phyloP scores from a whole-genome alignment of 2,329 filamentous ascomycete genomes.

The Epichloe typhina region DNA sequence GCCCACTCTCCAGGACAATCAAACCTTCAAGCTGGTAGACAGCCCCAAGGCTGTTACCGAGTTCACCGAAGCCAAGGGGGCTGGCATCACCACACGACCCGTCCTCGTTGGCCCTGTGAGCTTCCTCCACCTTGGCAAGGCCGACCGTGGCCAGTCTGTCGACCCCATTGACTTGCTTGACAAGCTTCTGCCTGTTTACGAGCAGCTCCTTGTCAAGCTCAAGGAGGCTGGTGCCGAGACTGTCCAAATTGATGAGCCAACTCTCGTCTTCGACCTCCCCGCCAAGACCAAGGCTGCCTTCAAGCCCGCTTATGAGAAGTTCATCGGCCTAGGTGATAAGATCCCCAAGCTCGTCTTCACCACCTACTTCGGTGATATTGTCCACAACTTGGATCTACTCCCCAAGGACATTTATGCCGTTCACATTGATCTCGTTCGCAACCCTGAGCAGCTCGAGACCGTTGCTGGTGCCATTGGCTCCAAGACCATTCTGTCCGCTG shows the following conservation, averaged over 20 bases:
- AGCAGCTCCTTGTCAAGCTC: conserved; percentile 81
- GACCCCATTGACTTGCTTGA: conserved; percentile 88
- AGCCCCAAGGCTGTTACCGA: conserved; percentile 89
- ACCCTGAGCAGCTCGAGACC: conserved; percentile 90
- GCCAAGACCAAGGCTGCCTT: conserved; percentile 89
- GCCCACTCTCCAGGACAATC: conserved; percentile 92
- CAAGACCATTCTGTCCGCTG: conserved; percentile 82
- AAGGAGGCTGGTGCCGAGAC: conserved; percentile 93
- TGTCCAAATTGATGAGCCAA: conserved; percentile 96
- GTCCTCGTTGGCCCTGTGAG: conserved; percentile 93
- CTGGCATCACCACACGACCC: conserved; percentile 82
- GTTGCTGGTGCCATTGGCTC: conserved; percentile 72
- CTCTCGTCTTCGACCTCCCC: conserved; percentile 88
- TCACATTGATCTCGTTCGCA: conserved; percentile 92
- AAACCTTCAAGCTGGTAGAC: conserved; percentile 79
- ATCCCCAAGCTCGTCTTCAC: conserved; percentile 82
- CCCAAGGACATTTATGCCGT: conserved; percentile 69
- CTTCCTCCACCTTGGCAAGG: conserved; percentile 95
- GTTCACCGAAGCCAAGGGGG: conserved; percentile 96
- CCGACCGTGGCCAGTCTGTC: conserved; percentile 86
- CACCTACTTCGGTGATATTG: conserved; percentile 98
- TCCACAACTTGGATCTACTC: conserved; percentile 93
- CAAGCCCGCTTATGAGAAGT: conserved; percentile 93
- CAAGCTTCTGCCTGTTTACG: conserved; percentile 89
- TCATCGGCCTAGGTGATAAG: conserved; percentile 61